Evolutionary conservation across 1,139 yeast genomes (phyloP).

Genomic region (Zhuliangozyma blackwelliae): DNA sequence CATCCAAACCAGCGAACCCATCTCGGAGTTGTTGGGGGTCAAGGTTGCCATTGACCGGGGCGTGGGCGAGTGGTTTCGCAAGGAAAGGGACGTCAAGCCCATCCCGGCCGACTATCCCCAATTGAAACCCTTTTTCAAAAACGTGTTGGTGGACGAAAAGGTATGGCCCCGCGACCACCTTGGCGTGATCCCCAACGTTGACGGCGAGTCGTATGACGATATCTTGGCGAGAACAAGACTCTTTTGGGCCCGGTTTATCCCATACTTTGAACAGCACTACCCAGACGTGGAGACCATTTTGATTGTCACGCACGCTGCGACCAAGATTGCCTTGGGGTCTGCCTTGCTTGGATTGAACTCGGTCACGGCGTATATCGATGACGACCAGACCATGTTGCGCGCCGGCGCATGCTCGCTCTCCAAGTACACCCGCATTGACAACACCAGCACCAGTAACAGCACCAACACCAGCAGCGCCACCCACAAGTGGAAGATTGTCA

Average conservation of each 20-base stretch:
- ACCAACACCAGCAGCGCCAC: conserved; percentile 10
- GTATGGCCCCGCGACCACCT: conserved; percentile 42
- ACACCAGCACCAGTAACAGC: too few species aligned
- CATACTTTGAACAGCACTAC: conserved; percentile 44
- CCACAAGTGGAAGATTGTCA: conserved; percentile 47
- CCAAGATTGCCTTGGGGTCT: conserved; percentile 75
- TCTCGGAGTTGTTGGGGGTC: conserved; percentile 51
- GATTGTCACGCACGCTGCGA: conserved; percentile 79
- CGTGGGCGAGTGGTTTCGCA: conserved; percentile 67
- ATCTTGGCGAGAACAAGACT: conserved; percentile 50
- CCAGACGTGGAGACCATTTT: conserved; percentile 56
- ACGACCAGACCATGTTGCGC: conserved; percentile 33
- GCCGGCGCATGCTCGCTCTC: conserved; percentile 48
- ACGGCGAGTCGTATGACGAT: conserved; percentile 65
- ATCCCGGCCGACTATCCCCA: conserved; percentile 52
- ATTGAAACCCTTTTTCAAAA: conserved; percentile 46
- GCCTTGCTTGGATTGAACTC: conserved; percentile 49
- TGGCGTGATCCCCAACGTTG: conserved; percentile 47
- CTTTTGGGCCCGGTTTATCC: conserved; percentile 51
- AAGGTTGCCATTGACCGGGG: conserved; percentile 69
- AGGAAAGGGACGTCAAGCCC: conserved; percentile 50
- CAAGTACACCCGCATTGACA: conserved; percentile 20
- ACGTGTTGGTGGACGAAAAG: conserved; percentile 33
- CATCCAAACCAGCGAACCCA: conserved; percentile 72
- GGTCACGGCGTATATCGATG: conserved; percentile 49